Evolutionary conservation across 768 basidiomycete genomes (phyloP), one percentile per base, ranked within the genome.

Genomic region (Hortiboletus flavorubellus): DNA sequence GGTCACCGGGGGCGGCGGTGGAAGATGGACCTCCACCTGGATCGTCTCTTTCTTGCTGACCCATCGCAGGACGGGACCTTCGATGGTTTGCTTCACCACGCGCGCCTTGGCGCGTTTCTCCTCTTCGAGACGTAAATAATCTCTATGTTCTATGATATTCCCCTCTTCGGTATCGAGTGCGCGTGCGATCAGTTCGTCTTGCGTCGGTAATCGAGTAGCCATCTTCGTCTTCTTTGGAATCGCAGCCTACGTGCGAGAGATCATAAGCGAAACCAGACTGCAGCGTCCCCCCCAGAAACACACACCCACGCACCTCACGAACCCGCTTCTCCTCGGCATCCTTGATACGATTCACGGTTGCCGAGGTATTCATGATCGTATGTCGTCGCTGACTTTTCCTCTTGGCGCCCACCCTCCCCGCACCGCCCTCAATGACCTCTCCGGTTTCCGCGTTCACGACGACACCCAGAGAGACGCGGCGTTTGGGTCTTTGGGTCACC

Each of bases 161-260:
- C 86, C 85, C 69, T 93, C 92, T 69, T 94, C 93, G 49, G 85
- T 91, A 62, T 93, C 89, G 16, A 94, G 80, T 0, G 93, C 93
- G 8, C 82, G 82, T 2, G 83, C 84, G 53, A 95, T 87, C 8
- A 94, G 80, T 62, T 94, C 89, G n/a, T 82, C 87, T 64, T 95
- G 93, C 0, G 91, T 91, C 42, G 77, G 80, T 6, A 74, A 68
- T 31, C 77, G 84, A 23, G 73, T 76, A 51, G 75, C 76, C 3
- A 70, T 68, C 64, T 84, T 88, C 8, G 71, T 65, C 62, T 85
- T 87, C 72, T 85, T 90, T 2, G 86, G 82, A 10, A 75, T 59
- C 0, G 84, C 75, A 12, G 83, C 81, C 84, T 86, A 48, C 34
- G 53, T 49, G 39, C n/a, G 15, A 15, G 8, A 30, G 21, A 1